Conservation (phyloP, 1,139 yeast genomes). For the Diutina mesorugosa region DNA sequence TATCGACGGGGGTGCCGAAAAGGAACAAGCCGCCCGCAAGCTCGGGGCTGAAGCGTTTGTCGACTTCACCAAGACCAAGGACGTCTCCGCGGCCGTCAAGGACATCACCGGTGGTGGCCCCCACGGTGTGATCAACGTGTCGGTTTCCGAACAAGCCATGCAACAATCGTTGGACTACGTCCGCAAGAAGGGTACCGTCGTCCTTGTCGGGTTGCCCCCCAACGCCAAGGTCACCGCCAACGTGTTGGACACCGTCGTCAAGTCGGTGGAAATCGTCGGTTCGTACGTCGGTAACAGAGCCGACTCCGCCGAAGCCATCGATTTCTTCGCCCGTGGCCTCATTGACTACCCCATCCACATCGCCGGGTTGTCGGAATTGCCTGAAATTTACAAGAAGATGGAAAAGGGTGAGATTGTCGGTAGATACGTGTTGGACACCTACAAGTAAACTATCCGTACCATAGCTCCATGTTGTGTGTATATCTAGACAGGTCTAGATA, state of each 20-base stretch:
- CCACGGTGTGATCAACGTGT: slow-evolving; percentile 9
- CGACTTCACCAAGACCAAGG: slow-evolving; percentile 8
- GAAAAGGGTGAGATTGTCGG: slow-evolving; percentile 9
- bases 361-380: slow-evolving; percentile 9
- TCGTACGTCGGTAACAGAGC: slow-evolving; percentile 10
- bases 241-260: slow-evolving; percentile 8
- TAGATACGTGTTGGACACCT: slow-evolving; percentile 10
- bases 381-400: slow-evolving; percentile 8
- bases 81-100: slow-evolving; percentile 7
- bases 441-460: neutral
- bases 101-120: slow-evolving; percentile 9
- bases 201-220: slow-evolving; percentile 9
- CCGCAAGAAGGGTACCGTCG: slow-evolving; percentile 8
- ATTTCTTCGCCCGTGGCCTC: slow-evolving; percentile 9
- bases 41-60: slow-evolving; percentile 9
- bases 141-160: slow-evolving; percentile 8
- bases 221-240: slow-evolving; percentile 8
- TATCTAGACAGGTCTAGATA: neutral
- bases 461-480: neutral
- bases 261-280: slow-evolving; percentile 7
- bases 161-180: slow-evolving; percentile 8
- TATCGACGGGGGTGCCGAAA: slow-evolving; percentile 9
- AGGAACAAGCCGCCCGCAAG: slow-evolving; percentile 6
- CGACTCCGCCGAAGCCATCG: slow-evolving; percentile 9
- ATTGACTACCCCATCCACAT: slow-evolving; percentile 9